A percentile compares a stretch with the other conserved stretches of the same genome.
Evolutionary conservation across 1,284 basidiomycete genomes (phyloP).

Genomic region (Pascua guehoae): DNA sequence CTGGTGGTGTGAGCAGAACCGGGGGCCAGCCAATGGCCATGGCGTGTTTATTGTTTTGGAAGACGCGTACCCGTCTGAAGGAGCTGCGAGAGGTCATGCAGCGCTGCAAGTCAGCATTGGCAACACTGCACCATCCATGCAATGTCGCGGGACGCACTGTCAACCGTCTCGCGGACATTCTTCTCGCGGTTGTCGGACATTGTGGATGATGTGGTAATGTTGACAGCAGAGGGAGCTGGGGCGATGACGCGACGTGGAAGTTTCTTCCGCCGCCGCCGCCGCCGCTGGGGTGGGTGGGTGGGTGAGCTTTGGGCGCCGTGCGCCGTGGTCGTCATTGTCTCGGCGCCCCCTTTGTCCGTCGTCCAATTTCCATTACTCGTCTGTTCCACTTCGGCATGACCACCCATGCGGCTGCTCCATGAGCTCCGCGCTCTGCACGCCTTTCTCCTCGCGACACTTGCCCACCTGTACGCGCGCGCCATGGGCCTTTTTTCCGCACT

Average conservation of each 20-base stretch:
- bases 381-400: not conserved
- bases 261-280: no score
- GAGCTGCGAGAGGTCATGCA: constrained; percentile 45
- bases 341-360: not conserved
- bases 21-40: no score
- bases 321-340: no score
- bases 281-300: no score
- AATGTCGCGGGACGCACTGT: constrained; percentile 30
- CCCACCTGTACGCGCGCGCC: not conserved
- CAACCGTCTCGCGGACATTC: constrained; percentile 46
- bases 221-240: not conserved
- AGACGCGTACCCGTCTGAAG: constrained; percentile 38
- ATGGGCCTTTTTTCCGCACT: constrained; percentile 11
- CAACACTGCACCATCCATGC: not conserved
- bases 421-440: constrained; percentile 6
- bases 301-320: no score
- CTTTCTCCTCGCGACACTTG: not conserved
- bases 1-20: constrained; percentile 16
- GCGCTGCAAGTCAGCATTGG: constrained; percentile 22
- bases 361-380: not conserved
- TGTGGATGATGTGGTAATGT: not conserved
- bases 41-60: not conserved
- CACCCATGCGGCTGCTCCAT: constrained; percentile 9
- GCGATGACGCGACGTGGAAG: no score
- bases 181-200: constrained; percentile 30